Percentiles rank a stretch among this genome's conserved stretches.
These are phyloP conservation scores for Talaromyces sp. DNA, from an alignment of 2,329 filamentous ascomycete species.

Conservation along the genomic window DNA sequence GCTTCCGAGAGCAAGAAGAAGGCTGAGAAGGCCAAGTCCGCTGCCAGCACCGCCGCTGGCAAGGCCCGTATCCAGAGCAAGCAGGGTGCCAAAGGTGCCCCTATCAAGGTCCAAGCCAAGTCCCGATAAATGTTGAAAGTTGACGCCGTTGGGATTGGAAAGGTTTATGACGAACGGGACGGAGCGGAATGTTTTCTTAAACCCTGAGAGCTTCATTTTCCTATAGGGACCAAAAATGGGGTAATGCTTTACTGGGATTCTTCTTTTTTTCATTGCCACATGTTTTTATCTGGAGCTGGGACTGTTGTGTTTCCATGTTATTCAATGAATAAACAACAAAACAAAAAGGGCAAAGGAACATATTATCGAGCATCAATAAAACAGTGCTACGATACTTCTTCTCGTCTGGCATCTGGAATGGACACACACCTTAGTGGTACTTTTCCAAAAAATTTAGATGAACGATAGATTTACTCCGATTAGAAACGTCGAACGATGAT, in stretches of 20 bases:
- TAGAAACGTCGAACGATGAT: background rate
- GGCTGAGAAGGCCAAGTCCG: constrained; percentile 97
- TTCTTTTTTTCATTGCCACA: constrained; percentile 13
- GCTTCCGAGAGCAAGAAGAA: constrained; percentile 89
- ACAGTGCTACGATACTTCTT: constrained; percentile 6
- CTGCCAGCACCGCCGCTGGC: constrained; percentile 69
- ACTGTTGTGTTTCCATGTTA: constrained; percentile 18
- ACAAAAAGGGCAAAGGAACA: constrained; percentile 9
- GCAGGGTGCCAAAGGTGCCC: constrained; percentile 91
- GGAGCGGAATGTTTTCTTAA: constrained; percentile 21
- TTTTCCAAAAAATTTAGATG: background rate
- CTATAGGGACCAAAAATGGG: constrained; percentile 12
- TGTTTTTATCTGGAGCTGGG: constrained; percentile 20
- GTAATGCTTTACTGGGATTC: constrained; percentile 12
- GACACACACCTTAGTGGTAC: background rate
- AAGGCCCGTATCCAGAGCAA: constrained; percentile 85
- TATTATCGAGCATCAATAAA: constrained; percentile 7
- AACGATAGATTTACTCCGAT: background rate
- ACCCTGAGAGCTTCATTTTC: constrained; percentile 24
- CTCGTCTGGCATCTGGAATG: background rate
- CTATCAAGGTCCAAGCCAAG: constrained; percentile 77
- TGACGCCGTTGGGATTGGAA: background rate
- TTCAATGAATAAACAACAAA: constrained; percentile 17
- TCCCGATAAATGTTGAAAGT: constrained; percentile 63
- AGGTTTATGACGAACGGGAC: constrained; percentile 20